These are phyloP conservation scores for Silybum marianum DNA, from an alignment of 129 eudicot species.

Conservation along the genomic window DNA sequence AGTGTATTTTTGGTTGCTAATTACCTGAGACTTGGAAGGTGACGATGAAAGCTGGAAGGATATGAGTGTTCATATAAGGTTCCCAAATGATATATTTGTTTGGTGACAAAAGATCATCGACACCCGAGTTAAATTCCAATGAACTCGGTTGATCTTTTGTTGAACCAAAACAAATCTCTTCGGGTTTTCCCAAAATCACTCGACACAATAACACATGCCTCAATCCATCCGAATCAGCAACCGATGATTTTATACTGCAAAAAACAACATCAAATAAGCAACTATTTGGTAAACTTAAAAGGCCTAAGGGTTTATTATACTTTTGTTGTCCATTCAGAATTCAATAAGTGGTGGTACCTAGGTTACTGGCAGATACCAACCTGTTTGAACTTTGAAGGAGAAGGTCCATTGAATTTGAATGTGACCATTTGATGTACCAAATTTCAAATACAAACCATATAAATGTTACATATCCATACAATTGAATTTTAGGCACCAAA, in stretches of 20 bases:
- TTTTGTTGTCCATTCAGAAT: too few species aligned
- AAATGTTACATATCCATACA: too few species aligned
- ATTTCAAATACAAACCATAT: neutral
- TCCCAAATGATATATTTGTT: constrained; percentile 41
- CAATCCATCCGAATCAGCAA: constrained; percentile 30
- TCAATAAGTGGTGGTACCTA: neutral
- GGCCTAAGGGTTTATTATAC: neutral
- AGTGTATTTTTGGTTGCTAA: neutral
- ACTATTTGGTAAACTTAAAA: neutral
- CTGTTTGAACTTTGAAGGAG: too few species aligned
- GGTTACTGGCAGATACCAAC: neutral
- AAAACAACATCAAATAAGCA: neutral
- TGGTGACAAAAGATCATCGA: constrained; percentile 24
- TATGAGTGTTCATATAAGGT: constrained; percentile 33
- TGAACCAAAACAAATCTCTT: constrained; percentile 16
- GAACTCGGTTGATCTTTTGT: constrained; percentile 25
- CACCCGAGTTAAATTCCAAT: constrained; percentile 28
- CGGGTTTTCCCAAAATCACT: constrained; percentile 30
- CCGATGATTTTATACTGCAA: constrained; percentile 32
- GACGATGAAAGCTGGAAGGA: constrained; percentile 30
- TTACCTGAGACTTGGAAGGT: constrained; percentile 25
- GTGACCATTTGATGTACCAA: too few species aligned
- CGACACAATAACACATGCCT: constrained; percentile 36
- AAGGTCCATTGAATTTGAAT: too few species aligned
- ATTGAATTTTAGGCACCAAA: too few species aligned